phyloP scores from a whole-genome alignment of 2,329 filamentous ascomycete species.

The Lachnellula subtilissima region DNA sequence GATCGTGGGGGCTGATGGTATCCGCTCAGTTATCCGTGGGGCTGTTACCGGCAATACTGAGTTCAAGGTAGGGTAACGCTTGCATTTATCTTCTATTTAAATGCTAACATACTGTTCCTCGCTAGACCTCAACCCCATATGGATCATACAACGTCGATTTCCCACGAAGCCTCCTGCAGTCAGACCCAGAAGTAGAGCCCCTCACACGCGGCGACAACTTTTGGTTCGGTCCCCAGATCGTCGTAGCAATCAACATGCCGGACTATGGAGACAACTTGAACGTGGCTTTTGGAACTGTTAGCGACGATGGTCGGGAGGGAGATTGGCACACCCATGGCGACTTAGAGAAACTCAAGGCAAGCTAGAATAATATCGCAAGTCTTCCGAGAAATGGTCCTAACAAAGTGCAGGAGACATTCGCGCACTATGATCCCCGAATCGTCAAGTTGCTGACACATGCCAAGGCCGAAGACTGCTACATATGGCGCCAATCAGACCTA shows the following conservation, averaged over 20 bases:
- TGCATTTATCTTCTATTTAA: no score
- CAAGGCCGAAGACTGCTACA: neutral
- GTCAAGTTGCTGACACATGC: neutral
- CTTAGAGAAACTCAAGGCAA: neutral
- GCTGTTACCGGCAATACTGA: neutral
- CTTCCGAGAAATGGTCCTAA: neutral
- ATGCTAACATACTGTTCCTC: no score
- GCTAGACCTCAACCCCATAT: neutral
- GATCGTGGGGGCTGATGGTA: conserved; percentile 7
- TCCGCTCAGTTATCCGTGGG: neutral
- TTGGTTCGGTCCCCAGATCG: neutral
- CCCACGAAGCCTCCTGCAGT: neutral
- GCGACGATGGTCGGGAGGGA: neutral
- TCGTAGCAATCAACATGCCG: neutral
- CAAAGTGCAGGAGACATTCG: neutral
- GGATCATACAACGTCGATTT: conserved; percentile 1
- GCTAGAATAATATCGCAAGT: neutral
- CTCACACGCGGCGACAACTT: neutral
- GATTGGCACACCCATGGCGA: neutral
- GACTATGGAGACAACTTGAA: neutral
- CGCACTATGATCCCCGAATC: neutral
- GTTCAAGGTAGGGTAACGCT: neutral
- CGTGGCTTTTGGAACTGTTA: neutral
- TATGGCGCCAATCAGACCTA: neutral
- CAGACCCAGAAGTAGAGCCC: neutral